phyloP scores from a whole-genome alignment of 306 rosid species.

The Dalbergia cultrata region DNA sequence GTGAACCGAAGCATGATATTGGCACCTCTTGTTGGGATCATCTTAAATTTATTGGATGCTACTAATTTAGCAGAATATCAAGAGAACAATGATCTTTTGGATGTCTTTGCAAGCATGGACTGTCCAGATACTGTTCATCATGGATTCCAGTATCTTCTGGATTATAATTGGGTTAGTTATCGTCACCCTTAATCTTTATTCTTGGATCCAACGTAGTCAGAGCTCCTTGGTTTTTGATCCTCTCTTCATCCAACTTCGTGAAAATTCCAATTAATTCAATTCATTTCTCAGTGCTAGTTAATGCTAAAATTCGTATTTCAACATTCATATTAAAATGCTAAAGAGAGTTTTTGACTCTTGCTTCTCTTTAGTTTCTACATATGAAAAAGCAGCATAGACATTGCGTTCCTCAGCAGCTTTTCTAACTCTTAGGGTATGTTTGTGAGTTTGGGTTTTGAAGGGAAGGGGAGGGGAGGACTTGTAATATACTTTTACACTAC shows the following conservation, averaged over 20 bases:
- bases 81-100: slow-evolving; percentile 77
- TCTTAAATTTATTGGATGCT: slow-evolving; percentile 86
- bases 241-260: neutral
- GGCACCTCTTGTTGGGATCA: slow-evolving; percentile 93
- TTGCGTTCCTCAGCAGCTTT: too few relatives aligned
- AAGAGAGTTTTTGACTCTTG: too few relatives aligned
- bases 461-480: too few relatives aligned
- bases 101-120: slow-evolving; percentile 91
- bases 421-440: too few relatives aligned
- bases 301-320: neutral
- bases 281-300: slow-evolving; percentile 1
- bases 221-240: slow-evolving; percentile 32
- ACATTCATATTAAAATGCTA: too few relatives aligned
- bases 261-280: slow-evolving; percentile 10
- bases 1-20: slow-evolving; percentile 91
- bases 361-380: too few relatives aligned
- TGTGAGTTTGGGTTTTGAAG: too few relatives aligned
- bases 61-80: slow-evolving; percentile 60
- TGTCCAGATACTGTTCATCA: slow-evolving; percentile 79
- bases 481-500: too few relatives aligned
- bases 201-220: slow-evolving; percentile 21
- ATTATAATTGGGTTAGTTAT: slow-evolving; percentile 88
- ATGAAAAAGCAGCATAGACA: too few relatives aligned
- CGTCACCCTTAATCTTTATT: slow-evolving; percentile 25
- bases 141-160: slow-evolving; percentile 88